phyloP scores from a whole-genome alignment of 208 protist genomes.

The Leishmania braziliensis region DNA sequence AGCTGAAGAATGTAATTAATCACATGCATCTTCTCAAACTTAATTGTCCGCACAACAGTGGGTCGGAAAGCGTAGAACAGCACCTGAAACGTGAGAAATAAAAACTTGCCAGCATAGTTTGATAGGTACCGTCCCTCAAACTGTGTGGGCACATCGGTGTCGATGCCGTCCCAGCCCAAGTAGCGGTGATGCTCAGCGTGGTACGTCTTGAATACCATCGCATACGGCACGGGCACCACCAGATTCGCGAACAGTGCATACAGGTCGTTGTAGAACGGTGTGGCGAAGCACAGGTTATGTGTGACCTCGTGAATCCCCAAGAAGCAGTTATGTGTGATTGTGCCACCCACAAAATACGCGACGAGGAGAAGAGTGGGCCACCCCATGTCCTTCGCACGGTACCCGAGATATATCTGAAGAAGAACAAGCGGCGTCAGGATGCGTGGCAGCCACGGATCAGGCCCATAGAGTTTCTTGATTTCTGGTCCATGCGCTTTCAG shows the following conservation, averaged over 20 bases:
- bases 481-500: constrained; percentile 76
- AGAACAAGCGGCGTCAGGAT: constrained; percentile 58
- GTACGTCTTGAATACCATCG: constrained; percentile 93
- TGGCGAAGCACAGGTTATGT: constrained; percentile 88
- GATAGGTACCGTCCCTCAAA: constrained; percentile 77
- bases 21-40: constrained; percentile 60
- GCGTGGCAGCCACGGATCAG: constrained; percentile 52
- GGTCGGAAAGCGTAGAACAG: constrained; percentile 91
- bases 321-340: constrained; percentile 81
- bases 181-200: constrained; percentile 95
- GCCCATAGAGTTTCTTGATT: constrained; percentile 80
- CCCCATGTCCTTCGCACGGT: constrained; percentile 58
- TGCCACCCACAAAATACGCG: constrained; percentile 85
- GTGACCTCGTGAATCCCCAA: constrained; percentile 93
- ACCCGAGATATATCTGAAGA: constrained; percentile 69
- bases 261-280: constrained; percentile 73
- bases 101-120: constrained; percentile 67
- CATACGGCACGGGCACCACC: constrained; percentile 86
- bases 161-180: constrained; percentile 85
- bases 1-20: constrained; percentile 60
- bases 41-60: constrained; percentile 63
- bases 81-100: constrained; percentile 89
- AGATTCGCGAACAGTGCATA: constrained; percentile 88
- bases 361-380: constrained; percentile 68
- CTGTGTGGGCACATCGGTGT: constrained; percentile 86